Base-by-base conservation (phyloP, 2,329 filamentous ascomycete genomes). In the Rhynchosporium agropyri region DNA sequence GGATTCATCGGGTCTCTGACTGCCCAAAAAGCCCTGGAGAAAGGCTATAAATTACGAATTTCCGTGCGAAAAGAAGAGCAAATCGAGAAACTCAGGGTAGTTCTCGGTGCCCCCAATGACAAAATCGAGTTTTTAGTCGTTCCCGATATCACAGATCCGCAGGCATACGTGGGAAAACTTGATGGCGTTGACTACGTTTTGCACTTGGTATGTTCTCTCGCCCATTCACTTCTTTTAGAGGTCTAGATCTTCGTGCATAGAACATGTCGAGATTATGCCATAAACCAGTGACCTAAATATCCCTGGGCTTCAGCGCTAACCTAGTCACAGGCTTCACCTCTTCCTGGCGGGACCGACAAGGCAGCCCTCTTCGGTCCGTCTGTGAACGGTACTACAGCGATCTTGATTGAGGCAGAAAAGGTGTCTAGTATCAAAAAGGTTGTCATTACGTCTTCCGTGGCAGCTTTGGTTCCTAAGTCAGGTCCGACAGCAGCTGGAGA, bases 1-100 rank as follows among this genome's bases (percentile, higher is more conserved):
- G 70, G 70, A 31, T 68, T 70, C 60, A 67, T 72, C 38, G 70
- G 70, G 9, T 61, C 64, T 33, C 29, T 43, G 3, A 65, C 63
- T 38, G 58, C 66, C n/a, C 13, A 63, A 6, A 38, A 45, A 10
- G 58, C 64, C 4, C 58, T 71, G 5, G 62, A 68, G 56, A 46
- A 53, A 8, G 70, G 70, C 15, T 70, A 70, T 48, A 40, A 50
- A 29, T 58, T 66, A 3, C 67, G 70, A 28, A 26, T 67, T 28
- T 62, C 66, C 13, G 64, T 71, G 28, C 70, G 70, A 45, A 64
- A 65, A 10, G 60, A 67, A 42, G 12, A 33, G 9, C 56, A 68
- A 56, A 65, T 63, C 29, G 28, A 65, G 26, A 62, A 66, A 45
- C 43, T 71, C 3, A 65, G 60, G 31, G 12, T 20, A 12, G 43